Percentiles rank a stretch among this genome's conserved stretches.
These are phyloP conservation scores for Ceratobasidium sp. DNA, from an alignment of 1,284 basidiomycete species.

Conservation along the genomic window DNA sequence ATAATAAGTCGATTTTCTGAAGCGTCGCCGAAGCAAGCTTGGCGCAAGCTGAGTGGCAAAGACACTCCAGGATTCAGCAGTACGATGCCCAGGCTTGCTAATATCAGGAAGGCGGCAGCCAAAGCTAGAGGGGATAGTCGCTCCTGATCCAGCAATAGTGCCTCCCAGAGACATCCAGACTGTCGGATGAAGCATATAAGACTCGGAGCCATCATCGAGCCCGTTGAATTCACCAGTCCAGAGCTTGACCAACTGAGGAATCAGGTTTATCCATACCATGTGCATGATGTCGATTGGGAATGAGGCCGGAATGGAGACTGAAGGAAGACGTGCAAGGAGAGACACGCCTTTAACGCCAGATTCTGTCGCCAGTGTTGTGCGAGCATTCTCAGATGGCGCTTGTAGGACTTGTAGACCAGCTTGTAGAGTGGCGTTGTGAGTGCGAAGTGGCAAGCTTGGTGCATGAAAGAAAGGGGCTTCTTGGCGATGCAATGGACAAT, in stretches of 20 bases:
- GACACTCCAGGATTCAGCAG: slow-evolving; percentile 43
- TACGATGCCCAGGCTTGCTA: background rate
- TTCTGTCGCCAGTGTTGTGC: background rate
- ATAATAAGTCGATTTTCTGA: slow-evolving; percentile 44
- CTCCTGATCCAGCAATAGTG: background rate
- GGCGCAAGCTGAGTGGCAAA: slow-evolving; percentile 53
- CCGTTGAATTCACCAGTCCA: slow-evolving; percentile 1
- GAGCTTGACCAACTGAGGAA: background rate
- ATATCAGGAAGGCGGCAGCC: slow-evolving; percentile 57
- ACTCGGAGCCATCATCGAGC: slow-evolving; percentile 36
- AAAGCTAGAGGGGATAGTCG: slow-evolving; percentile 57
- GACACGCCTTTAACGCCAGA: slow-evolving; percentile 22
- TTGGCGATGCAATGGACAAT: slow-evolving; percentile 32
- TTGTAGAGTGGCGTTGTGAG: background rate
- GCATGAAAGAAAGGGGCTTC: background rate
- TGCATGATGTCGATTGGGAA: slow-evolving; percentile 36
- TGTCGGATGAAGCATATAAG: background rate
- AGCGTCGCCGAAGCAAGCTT: slow-evolving; percentile 2
- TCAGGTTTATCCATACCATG: slow-evolving; percentile 10
- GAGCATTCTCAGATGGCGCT: background rate
- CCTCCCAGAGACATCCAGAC: background rate
- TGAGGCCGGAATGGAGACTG: slow-evolving; percentile 2
- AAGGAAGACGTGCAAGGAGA: slow-evolving; percentile 2
- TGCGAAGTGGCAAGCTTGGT: slow-evolving; percentile 3
- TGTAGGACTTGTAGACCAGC: background rate